phyloP scores from a whole-genome alignment of 202 grass and related monocot species.

The Digitaria exilis region DNA sequence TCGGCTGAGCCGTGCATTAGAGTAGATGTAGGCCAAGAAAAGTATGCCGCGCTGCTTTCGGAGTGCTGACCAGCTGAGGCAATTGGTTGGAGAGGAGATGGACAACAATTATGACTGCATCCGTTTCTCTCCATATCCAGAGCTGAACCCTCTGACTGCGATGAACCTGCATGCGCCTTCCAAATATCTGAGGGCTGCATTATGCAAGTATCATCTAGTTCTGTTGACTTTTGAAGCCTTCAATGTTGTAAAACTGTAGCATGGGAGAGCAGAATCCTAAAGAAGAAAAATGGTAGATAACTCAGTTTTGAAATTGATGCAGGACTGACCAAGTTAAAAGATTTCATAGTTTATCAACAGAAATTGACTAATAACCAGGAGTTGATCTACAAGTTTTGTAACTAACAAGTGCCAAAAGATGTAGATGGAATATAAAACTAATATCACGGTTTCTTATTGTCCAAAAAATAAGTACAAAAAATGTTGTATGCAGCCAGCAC shows the following conservation, averaged over 20 bases:
- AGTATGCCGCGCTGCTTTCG: slow-evolving; percentile 78
- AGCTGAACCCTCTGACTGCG: slow-evolving; percentile 67
- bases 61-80: slow-evolving; percentile 81
- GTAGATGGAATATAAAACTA: slow-evolving; percentile 17
- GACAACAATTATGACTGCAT: slow-evolving; percentile 53
- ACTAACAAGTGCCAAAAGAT: not conserved
- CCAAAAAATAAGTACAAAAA: not conserved
- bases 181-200: slow-evolving; percentile 59
- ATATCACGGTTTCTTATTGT: not conserved
- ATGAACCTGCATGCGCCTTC: slow-evolving; percentile 45
- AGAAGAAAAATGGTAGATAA: not conserved
- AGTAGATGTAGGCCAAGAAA: slow-evolving; percentile 90
- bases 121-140: slow-evolving; percentile 83
- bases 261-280: slow-evolving; percentile 31
- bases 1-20: slow-evolving; percentile 73
- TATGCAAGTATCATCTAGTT: slow-evolving; percentile 52
- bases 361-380: slow-evolving; percentile 12
- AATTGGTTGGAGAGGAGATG: slow-evolving; percentile 58
- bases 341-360: not conserved
- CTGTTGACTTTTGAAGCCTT: slow-evolving; percentile 15
- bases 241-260: slow-evolving; percentile 4
- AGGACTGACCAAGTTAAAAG: not conserved
- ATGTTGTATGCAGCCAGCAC: slow-evolving; percentile 16
- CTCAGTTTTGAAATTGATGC: not conserved
- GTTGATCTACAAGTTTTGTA: slow-evolving; percentile 3